Base-by-base conservation (phyloP, 129 eudicot genomes). In the Helianthus tuberosus region DNA sequence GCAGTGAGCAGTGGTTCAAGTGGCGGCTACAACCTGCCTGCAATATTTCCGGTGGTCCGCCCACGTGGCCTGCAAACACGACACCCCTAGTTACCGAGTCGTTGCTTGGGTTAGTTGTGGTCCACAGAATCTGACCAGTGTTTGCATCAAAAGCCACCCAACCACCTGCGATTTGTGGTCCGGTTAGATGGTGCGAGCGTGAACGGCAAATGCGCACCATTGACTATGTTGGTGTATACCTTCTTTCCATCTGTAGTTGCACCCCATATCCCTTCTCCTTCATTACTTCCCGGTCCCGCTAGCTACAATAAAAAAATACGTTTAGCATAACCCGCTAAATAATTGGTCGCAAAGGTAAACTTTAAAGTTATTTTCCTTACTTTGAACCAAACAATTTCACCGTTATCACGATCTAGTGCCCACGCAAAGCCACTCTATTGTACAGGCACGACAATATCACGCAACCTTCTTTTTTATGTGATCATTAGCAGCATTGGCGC, bases 41-140 rank as follows among this genome's bases (percentile, higher is more conserved):
- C 91, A 17, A 36, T 83, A 0, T 94, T 94, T 73, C 97, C 98
- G 0, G 97, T 85, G 35, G 98, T 94, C 59, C 98, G 98, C n/a
- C 77, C 88, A 14, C 84, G 93, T 72, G 97, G 97, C 96, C 93
- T 1, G 84, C 93, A 79, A 87, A 90, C 6, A 90, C 43, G 5
- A 90, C 83, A 44, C 88, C 91, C 44, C 82, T 85, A n/a, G 83
- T 81, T 15, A 83, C 11, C 0, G 74, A n/a, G 15, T 78, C 83
- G 23, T 83, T 87, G 69, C 86, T 32, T 25, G 91, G 91, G 65
- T 72, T 60, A 39, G 87, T 87, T 0, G 90, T 87, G 12, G 88
- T 80, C 96, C 96, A 87, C 43, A 78, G 7, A 51, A 85, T 83
- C 16, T 80, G 70, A 59, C 96, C 93, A 0, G 90, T 80, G 46